These are phyloP conservation scores for Claviceps sp. DNA, from an alignment of 2,329 filamentous ascomycete genomes.

Conservation along the genomic window DNA sequence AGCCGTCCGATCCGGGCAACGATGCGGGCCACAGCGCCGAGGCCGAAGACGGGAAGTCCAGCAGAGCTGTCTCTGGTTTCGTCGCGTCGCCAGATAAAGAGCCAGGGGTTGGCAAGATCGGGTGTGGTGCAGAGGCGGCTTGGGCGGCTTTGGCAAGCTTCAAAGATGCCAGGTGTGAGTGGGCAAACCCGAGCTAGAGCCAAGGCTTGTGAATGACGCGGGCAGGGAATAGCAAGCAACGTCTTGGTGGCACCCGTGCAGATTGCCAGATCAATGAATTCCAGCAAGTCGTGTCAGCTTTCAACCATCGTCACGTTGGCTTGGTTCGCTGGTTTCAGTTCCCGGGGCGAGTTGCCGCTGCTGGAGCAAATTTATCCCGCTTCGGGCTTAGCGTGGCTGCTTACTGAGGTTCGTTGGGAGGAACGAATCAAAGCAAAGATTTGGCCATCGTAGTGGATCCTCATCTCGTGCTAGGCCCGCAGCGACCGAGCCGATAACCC, in stretches of 20 bases:
- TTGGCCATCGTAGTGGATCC: background rate
- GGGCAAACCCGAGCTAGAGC: conserved; percentile 4
- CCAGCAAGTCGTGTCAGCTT: conserved; percentile 1
- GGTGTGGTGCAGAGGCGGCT: background rate
- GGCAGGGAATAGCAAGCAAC: background rate
- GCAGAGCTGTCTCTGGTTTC: background rate
- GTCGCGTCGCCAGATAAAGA: background rate
- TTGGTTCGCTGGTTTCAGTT: conserved; percentile 2
- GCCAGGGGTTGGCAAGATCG: conserved; percentile 1
- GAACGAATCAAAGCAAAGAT: conserved; percentile 1
- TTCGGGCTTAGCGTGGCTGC: background rate
- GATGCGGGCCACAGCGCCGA: conserved; percentile 7
- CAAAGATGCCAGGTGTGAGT: conserved; percentile 4
- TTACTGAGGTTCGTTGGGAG: background rate
- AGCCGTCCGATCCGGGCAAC: conserved; percentile 5
- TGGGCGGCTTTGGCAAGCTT: background rate
- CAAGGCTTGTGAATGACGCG: conserved; percentile 1
- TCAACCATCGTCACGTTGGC: background rate
- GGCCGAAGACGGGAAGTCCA: background rate
- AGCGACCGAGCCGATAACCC: too few species aligned
- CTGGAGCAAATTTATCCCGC: background rate
- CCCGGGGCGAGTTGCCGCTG: background rate
- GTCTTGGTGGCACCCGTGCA: background rate
- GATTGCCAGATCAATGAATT: background rate
- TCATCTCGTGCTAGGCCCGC: background rate